phyloP scores from a whole-genome alignment of 129 eudicot genomes.

The Deinandra increscens region DNA sequence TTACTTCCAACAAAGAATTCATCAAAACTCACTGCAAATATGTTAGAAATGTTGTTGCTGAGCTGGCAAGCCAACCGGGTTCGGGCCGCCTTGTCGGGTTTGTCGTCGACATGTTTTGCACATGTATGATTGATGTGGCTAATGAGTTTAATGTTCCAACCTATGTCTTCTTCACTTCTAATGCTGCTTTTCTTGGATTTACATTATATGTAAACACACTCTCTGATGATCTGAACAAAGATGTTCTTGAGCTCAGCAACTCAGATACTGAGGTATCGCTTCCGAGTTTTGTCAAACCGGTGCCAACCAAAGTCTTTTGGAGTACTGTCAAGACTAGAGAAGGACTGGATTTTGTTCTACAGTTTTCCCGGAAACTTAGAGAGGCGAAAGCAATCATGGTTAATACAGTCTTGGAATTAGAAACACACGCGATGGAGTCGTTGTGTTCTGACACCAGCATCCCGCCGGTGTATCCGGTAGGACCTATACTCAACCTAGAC shows the following conservation, averaged over 20 bases:
- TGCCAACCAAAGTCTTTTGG: conserved; percentile 25
- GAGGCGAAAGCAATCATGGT: conserved; percentile 33
- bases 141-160: conserved; percentile 11
- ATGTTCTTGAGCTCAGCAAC: conserved; percentile 18
- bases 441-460: neutral
- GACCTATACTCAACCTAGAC: conserved; percentile 27
- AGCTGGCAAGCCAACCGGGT: neutral
- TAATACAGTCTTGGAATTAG: conserved; percentile 31
- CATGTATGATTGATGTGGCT: conserved; percentile 14
- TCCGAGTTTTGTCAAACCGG: conserved; percentile 23
- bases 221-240: neutral
- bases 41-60: neutral
- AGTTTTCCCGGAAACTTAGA: neutral
- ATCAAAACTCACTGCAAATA: conserved; percentile 4
- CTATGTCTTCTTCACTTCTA: conserved; percentile 11
- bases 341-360: neutral
- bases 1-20: neutral
- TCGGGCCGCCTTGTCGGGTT: conserved; percentile 1
- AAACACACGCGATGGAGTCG: conserved; percentile 22
- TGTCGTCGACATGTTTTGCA: conserved; percentile 18
- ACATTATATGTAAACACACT: conserved; percentile 17
- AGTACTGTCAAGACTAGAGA: neutral
- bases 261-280: neutral
- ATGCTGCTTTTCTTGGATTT: conserved; percentile 23
- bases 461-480: conserved; percentile 38